These are phyloP conservation scores for Huntiella omanensis DNA, from an alignment of 2,329 filamentous ascomycete genomes.

Conservation along the genomic window DNA sequence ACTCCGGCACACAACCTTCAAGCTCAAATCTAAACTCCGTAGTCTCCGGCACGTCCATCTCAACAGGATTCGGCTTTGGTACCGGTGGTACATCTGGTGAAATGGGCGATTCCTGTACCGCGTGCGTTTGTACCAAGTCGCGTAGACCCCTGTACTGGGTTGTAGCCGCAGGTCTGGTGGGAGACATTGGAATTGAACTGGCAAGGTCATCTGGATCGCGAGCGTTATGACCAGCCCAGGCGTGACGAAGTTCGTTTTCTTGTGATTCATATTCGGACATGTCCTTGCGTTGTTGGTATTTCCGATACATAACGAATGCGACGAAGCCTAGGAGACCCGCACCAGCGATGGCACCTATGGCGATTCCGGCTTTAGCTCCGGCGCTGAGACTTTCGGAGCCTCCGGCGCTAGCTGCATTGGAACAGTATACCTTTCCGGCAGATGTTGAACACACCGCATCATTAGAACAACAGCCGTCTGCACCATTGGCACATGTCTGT, in stretches of 20 bases:
- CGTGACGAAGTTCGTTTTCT: too few relatives aligned
- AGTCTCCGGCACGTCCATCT: neutral
- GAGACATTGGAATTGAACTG: too few relatives aligned
- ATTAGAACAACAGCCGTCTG: conserved; percentile 29
- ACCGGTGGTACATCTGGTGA: neutral
- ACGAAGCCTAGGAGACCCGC: conserved; percentile 21
- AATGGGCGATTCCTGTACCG: neutral
- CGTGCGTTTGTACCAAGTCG: too few relatives aligned
- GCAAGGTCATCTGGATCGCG: too few relatives aligned
- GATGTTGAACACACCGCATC: conserved; percentile 24
- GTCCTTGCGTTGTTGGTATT: neutral
- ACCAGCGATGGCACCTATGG: conserved; percentile 29
- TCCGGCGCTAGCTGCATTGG: conserved; percentile 21
- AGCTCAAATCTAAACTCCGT: neutral
- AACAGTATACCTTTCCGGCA: conserved; percentile 23
- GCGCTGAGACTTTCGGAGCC: conserved; percentile 11
- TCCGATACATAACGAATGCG: conserved; percentile 18
- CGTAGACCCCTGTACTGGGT: too few relatives aligned
- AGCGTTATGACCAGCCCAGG: too few relatives aligned
- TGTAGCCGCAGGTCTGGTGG: too few relatives aligned
- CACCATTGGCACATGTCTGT: conserved; percentile 24
- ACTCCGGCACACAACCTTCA: neutral
- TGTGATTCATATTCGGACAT: too few relatives aligned
- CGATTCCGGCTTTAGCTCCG: conserved; percentile 37
- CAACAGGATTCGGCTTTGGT: neutral